phyloP scores from a whole-genome alignment of 768 basidiomycete species.

The Lentinula lateritia region DNA sequence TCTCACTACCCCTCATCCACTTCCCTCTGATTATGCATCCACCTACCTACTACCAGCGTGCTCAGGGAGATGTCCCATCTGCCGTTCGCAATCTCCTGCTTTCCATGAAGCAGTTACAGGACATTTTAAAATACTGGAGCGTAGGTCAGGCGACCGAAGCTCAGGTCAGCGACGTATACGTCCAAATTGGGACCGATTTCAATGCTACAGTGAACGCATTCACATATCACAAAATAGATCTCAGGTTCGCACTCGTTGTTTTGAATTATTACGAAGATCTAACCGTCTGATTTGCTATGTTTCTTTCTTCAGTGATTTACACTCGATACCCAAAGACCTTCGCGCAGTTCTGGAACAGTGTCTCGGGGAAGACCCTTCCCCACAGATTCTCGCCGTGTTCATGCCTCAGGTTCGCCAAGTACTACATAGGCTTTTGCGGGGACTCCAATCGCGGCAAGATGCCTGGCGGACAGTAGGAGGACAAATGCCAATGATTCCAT shows the following conservation, averaged over 20 bases:
- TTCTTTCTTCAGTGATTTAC: slow-evolving; percentile 6
- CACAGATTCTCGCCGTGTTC: slow-evolving; percentile 3
- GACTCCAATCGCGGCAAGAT: slow-evolving; percentile 5
- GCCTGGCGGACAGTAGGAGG: slow-evolving; percentile 9
- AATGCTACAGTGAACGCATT: slow-evolving; percentile 9
- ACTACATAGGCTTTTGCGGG: slow-evolving; percentile 4
- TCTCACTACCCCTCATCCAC: background rate
- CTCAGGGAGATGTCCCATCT: slow-evolving; percentile 8
- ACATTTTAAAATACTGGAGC: slow-evolving; percentile 5
- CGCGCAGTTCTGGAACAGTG: slow-evolving; percentile 9
- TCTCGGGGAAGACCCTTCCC: slow-evolving; percentile 9
- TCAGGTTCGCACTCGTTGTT: slow-evolving; percentile 2
- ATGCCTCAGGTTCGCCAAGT: slow-evolving; percentile 9
- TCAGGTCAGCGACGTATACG: slow-evolving; percentile 9
- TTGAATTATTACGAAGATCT: background rate
- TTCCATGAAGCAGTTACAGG: slow-evolving; percentile 9
- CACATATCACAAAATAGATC: slow-evolving; percentile 7
- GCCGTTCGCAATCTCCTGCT: slow-evolving; percentile 10
- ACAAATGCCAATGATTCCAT: slow-evolving; percentile 6
- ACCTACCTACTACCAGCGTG: background rate
- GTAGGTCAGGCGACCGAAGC: slow-evolving; percentile 2
- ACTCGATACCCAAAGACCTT: slow-evolving; percentile 8
- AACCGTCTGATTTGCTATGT: background rate
- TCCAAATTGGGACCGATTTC: slow-evolving; percentile 9
- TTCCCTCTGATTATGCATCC: background rate